These are phyloP conservation scores for Tephrocybe sp. DNA, from an alignment of 768 basidiomycete species.

Conservation along the genomic window DNA sequence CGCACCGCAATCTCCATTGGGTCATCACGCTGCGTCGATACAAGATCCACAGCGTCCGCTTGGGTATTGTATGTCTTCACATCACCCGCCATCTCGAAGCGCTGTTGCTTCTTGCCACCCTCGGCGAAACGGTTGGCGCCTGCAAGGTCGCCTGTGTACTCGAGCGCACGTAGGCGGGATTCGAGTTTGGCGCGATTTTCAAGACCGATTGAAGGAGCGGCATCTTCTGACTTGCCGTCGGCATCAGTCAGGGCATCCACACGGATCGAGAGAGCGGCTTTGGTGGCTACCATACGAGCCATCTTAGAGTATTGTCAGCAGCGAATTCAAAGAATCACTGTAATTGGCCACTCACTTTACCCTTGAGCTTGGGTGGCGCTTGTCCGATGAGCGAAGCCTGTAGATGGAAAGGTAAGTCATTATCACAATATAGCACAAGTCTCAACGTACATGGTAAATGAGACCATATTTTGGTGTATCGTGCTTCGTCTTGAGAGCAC, in stretches of 20 bases:
- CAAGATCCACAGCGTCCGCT: constrained; percentile 78
- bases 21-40: constrained; percentile 81
- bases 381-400: constrained; percentile 95
- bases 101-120: constrained; percentile 65
- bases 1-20: constrained; percentile 75
- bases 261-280: constrained; percentile 94
- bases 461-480: constrained; percentile 99
- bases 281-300: constrained; percentile 99
- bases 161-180: constrained; percentile 85
- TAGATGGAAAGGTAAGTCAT: constrained; percentile 9
- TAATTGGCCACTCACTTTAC: constrained; percentile 64
- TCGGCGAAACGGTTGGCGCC: constrained; percentile 67
- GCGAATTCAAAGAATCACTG: neutral
- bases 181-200: constrained; percentile 95
- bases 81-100: constrained; percentile 79
- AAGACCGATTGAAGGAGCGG: constrained; percentile 84
- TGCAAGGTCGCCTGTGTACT: constrained; percentile 74
- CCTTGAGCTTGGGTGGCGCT: constrained; percentile 96
- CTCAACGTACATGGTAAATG: constrained; percentile 87
- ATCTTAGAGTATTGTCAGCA: constrained; percentile 48
- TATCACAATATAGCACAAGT: neutral
- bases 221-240: constrained; percentile 82
- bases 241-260: constrained; percentile 94
- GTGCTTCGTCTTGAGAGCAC: constrained; percentile 97
- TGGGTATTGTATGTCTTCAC: constrained; percentile 82